A percentile compares a stretch with the other conserved stretches of the same genome.
Conservation (phyloP, 257 asterid genomes). For the Solanum arcanum region DNA sequence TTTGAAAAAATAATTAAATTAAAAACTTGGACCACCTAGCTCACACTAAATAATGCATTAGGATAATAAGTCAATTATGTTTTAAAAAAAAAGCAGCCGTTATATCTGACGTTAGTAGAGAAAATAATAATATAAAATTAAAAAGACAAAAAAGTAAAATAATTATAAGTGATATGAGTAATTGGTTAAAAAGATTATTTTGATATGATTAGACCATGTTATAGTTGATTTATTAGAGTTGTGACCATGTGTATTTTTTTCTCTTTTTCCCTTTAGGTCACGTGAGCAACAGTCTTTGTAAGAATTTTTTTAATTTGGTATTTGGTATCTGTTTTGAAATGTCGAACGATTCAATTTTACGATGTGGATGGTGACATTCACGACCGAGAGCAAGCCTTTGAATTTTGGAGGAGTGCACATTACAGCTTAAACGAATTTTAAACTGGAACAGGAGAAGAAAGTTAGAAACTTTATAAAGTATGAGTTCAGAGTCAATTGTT, state of each 20-base stretch:
- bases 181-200: constrained; percentile 15
- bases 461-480: neutral
- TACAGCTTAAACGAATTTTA: no score
- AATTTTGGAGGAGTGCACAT: neutral
- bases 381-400: neutral
- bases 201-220: constrained; percentile 29
- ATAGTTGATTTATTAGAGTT: neutral
- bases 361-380: neutral
- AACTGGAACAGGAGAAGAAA: neutral
- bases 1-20: neutral
- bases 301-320: neutral
- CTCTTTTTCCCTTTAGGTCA: neutral
- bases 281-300: neutral
- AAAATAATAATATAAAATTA: neutral
- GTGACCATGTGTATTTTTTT: neutral
- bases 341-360: neutral
- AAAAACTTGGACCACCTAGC: neutral
- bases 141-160: neutral
- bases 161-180: neutral
- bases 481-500: neutral
- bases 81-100: neutral
- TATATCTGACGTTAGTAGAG: neutral
- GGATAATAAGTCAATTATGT: neutral
- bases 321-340: neutral
- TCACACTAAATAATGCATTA: neutral